Percentiles rank a stretch among this genome's conserved stretches.
These are phyloP conservation scores for barley (Hordeum vulgare) DNA, from an alignment of 176 grass and related monocot genomes.

Conservation along the genomic window DNA sequence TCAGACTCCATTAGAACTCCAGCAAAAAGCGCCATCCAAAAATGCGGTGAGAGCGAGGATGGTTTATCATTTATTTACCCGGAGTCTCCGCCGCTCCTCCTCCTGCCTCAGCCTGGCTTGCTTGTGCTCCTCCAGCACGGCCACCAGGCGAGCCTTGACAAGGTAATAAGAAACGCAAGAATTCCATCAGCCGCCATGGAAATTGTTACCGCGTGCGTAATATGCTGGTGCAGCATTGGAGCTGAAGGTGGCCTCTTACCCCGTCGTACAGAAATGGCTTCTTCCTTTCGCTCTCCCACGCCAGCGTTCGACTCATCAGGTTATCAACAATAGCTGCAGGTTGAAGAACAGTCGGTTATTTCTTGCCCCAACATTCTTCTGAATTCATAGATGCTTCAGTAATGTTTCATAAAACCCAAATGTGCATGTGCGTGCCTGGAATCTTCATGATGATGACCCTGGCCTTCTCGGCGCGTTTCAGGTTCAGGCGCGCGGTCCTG, in stretches of 20 bases:
- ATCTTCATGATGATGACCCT: slow-evolving; percentile 46
- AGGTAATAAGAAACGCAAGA: not conserved
- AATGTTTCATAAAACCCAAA: not conserved
- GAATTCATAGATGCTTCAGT: not conserved
- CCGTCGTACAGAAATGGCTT: slow-evolving; percentile 62
- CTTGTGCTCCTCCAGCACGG: slow-evolving; percentile 61
- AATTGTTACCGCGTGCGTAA: not conserved
- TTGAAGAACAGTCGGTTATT: not conserved
- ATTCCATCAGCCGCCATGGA: not conserved
- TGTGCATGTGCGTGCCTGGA: slow-evolving; percentile 21
- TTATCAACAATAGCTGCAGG: slow-evolving; percentile 44
- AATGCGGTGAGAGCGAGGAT: not conserved
- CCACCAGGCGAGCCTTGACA: slow-evolving; percentile 33
- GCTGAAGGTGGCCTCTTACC: slow-evolving; percentile 11
- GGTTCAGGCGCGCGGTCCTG: slow-evolving; percentile 44
- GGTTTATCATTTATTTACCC: slow-evolving; percentile 15
- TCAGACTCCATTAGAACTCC: not conserved
- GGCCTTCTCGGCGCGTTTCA: slow-evolving; percentile 66
- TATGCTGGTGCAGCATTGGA: not conserved
- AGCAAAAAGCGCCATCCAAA: not conserved
- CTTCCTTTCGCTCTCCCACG: slow-evolving; percentile 56
- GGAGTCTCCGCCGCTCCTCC: slow-evolving; percentile 35
- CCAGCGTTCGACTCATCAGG: slow-evolving; percentile 41
- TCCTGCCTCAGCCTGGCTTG: slow-evolving; percentile 40
- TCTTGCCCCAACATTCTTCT: not conserved